Conservation (phyloP, 306 rosid genomes). For the Prosopis cineraria region DNA sequence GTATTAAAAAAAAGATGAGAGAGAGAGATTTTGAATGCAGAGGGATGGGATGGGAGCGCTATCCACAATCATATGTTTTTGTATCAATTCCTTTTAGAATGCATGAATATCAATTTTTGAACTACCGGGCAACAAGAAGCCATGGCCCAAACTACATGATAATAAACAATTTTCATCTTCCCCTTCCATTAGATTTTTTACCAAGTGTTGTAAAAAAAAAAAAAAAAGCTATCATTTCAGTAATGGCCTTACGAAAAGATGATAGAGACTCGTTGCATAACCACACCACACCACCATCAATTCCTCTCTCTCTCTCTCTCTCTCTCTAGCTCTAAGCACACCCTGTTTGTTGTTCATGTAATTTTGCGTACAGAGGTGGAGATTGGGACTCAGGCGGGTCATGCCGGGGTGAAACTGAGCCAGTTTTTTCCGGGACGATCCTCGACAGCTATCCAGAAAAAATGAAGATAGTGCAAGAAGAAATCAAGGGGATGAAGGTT, state of each 20-base stretch:
- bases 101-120: not conserved
- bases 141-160: not conserved
- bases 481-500: constrained; percentile 65
- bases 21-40: not conserved
- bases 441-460: constrained; percentile 76
- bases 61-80: not conserved
- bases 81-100: not conserved
- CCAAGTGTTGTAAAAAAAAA: constrained; percentile 25
- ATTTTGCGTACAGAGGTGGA: constrained; percentile 71
- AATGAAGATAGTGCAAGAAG: constrained; percentile 92
- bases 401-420: constrained; percentile 85
- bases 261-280: not conserved
- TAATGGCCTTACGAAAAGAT: not conserved
- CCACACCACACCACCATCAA: not conserved
- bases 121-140: not conserved
- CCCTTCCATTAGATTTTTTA: constrained; percentile 16
- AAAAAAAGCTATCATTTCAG: not conserved
- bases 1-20: not conserved
- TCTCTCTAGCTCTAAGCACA: not conserved
- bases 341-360: constrained; percentile 15
- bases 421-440: constrained; percentile 70
- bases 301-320: no score
- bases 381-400: constrained; percentile 99
- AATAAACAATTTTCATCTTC: not conserved
- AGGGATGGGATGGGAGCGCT: not conserved